Base-by-base conservation (phyloP, 352 stramenopile genomes). In the Proteromonas lacertae region DNA sequence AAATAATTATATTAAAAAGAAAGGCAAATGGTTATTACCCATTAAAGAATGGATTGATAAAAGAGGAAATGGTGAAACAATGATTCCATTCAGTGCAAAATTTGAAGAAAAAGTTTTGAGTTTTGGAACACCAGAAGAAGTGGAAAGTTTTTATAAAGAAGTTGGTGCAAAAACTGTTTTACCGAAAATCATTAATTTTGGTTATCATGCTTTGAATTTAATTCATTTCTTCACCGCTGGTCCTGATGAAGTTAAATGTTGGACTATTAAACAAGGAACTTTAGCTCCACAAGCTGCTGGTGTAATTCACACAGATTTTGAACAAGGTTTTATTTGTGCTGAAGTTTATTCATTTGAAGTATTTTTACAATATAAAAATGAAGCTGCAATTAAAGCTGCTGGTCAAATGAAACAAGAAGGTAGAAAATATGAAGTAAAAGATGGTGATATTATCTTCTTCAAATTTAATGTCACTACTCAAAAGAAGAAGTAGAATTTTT, bases 361-460 rank as follows among this genome's bases (percentile, higher is more conserved):
- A 50, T 70, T 95, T 43, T 56, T 90, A 13, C 60, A 64, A 26
- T 60, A 64, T 25, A 81, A 81, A 2, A 74, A 57, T 50, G 84
- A 93, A 57, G 71, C 79, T 43, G 64, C 60, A 22, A 75, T 74
- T 1, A 95, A 93, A 56, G 68, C 82, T 31, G 58, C 68, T 40
- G 86, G 86, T 12, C 54, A 81, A 32, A 32, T 93, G 34, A 59
- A 81, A 29, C 66, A 66, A 31, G 82, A 98, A 58, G 86, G 86
- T 29, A 93, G 93, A 51, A 80, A 95, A 6, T 98, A 98, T 55
- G 52, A 92, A 34, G 82, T 92, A 33, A 61, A 91, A 48, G 79
- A 95, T 47, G 82, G 80, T 34, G 86, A 96, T 55, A 73, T 96
- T 22, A 92, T 95, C 46, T 69, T 93, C 40, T 98, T 98, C 55